Conservation (phyloP, 2,329 filamentous ascomycete genomes). For the Ceratocystis alfenasii region DNA sequence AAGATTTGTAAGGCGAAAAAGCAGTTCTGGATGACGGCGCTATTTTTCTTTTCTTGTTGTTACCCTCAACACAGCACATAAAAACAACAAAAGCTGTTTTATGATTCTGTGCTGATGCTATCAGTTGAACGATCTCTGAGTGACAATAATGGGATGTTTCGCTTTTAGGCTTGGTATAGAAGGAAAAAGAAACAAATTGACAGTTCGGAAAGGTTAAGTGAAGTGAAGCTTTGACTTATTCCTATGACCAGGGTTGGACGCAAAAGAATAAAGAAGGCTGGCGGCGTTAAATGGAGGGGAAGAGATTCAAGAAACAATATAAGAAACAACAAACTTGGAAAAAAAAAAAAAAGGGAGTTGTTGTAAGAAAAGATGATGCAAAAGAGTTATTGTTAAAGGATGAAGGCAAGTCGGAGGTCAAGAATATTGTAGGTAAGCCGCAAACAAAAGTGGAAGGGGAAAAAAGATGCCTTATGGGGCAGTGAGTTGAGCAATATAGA, state of each 20-base stretch:
- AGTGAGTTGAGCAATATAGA: slow-evolving; percentile 15
- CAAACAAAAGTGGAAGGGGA: neutral
- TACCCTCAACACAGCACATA: neutral
- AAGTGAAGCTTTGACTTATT: slow-evolving; percentile 11
- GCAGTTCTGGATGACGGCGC: neutral
- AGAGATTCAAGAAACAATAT: neutral
- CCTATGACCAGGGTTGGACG: slow-evolving; percentile 8
- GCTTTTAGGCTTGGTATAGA: slow-evolving; percentile 6
- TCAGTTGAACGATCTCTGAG: neutral
- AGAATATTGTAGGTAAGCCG: neutral
- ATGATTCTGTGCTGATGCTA: slow-evolving; percentile 1
- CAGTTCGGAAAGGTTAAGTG: slow-evolving; percentile 7
- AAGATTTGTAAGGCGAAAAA: neutral
- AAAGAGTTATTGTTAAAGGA: slow-evolving; percentile 8
- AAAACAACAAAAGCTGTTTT: slow-evolving; percentile 12
- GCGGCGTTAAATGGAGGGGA: slow-evolving; percentile 7
- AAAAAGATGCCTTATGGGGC: slow-evolving; percentile 4
- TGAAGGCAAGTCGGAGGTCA: neutral
- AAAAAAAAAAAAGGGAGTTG: neutral
- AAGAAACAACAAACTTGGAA: neutral
- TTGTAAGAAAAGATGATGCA: neutral
- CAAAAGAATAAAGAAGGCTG: neutral
- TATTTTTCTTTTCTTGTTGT: neutral
- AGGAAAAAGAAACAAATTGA: slow-evolving; percentile 3
- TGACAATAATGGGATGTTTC: slow-evolving; percentile 6